phyloP scores from a whole-genome alignment of 2,329 filamentous ascomycete genomes.

The Metarhizium brunneum region DNA sequence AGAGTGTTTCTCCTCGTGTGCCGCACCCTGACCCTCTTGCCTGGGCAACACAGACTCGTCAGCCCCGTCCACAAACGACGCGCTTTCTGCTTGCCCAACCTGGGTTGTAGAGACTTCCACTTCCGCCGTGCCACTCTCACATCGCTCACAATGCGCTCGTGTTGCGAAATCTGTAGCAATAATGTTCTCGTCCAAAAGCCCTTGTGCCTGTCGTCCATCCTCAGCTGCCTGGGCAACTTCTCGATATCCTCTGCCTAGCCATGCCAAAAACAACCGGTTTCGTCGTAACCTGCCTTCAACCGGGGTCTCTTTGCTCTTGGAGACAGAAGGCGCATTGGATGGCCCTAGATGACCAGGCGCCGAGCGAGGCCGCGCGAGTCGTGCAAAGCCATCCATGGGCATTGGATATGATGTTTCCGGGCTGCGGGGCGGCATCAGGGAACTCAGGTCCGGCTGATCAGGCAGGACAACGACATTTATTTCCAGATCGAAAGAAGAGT shows the following conservation, averaged over 20 bases:
- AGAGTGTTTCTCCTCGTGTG: background rate
- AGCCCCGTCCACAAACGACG: background rate
- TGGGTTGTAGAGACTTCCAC: constrained; percentile 18
- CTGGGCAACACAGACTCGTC: background rate
- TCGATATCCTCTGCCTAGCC: background rate
- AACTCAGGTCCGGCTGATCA: background rate
- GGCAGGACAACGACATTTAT: background rate
- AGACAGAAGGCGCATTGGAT: background rate
- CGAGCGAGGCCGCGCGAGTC: background rate
- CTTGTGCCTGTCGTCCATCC: background rate
- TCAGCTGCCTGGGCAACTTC: background rate
- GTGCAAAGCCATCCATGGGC: background rate
- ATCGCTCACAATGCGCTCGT: background rate
- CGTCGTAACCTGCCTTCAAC: background rate
- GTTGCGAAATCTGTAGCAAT: constrained; percentile 8
- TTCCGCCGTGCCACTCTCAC: constrained; percentile 8
- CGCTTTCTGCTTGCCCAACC: constrained; percentile 8
- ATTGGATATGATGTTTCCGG: background rate
- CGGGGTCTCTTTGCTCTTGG: background rate
- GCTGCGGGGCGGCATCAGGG: background rate
- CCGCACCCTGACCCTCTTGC: background rate
- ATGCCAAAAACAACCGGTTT: background rate
- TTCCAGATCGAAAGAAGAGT: background rate
- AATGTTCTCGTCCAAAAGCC: constrained; percentile 2
- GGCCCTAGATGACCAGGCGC: background rate